Evolutionary conservation across 306 rosid genomes (phyloP).

Genomic region (Datisca glomerata): DNA sequence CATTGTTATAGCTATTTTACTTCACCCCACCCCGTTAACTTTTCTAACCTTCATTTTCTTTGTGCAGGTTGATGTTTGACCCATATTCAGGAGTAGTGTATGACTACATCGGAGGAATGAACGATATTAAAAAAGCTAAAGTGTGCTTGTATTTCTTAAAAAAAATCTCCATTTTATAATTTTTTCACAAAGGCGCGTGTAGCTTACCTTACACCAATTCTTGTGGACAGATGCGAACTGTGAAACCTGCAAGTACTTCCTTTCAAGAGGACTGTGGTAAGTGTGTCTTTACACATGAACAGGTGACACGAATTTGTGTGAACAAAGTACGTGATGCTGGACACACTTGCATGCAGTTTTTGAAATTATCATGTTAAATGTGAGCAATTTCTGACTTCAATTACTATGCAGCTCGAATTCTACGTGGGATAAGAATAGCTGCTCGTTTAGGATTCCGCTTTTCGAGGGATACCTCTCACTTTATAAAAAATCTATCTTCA

Average conservation of each 20-base stretch:
- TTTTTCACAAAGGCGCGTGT: too few relatives aligned
- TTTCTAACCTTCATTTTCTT: constrained; percentile 7
- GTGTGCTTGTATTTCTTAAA: constrained; percentile 40
- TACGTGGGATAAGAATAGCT: constrained; percentile 78
- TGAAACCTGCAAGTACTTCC: constrained; percentile 58
- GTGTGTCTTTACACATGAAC: not conserved
- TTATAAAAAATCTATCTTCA: constrained; percentile 33
- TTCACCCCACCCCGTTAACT: not conserved
- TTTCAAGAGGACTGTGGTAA: constrained; percentile 86
- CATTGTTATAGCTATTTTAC: too few relatives aligned
- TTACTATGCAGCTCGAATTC: constrained; percentile 66
- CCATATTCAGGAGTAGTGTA: constrained; percentile 53
- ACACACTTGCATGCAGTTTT: not conserved
- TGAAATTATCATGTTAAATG: not conserved
- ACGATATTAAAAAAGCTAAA: constrained; percentile 56
- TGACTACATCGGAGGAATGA: constrained; percentile 82
- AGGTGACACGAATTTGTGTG: not conserved
- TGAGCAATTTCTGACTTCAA: constrained; percentile 8
- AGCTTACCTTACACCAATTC: constrained; percentile 21
- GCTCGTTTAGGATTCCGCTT: constrained; percentile 76
- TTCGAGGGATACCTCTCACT: constrained; percentile 66
- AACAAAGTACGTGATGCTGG: not conserved
- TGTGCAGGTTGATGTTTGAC: constrained; percentile 76
- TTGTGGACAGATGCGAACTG: constrained; percentile 62
- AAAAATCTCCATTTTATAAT: too few relatives aligned